A percentile compares a stretch with the other conserved stretches of the same genome.
These are phyloP conservation scores for Wickerhamiella shivajii DNA, from an alignment of 805 yeast species.

Conservation along the genomic window DNA sequence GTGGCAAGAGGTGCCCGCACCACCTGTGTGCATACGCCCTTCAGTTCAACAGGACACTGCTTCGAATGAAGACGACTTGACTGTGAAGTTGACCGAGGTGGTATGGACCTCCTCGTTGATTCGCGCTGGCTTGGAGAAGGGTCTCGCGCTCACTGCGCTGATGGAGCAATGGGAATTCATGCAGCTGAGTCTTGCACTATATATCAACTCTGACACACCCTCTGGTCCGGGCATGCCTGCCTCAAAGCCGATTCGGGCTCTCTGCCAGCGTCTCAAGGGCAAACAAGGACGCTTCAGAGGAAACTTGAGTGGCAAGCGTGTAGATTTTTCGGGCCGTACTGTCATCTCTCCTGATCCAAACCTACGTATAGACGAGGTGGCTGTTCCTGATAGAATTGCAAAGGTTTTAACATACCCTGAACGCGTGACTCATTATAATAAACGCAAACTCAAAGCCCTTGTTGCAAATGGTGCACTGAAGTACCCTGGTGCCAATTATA, in stretches of 20 bases:
- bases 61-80: constrained; percentile 91
- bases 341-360: constrained; percentile 99
- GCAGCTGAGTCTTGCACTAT: constrained; percentile 92
- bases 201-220: constrained; percentile 91
- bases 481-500: constrained; percentile 95
- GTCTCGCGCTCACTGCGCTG: constrained; percentile 78
- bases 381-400: constrained; percentile 95
- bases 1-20: constrained; percentile 96
- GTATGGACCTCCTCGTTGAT: constrained; percentile 95
- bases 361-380: constrained; percentile 87
- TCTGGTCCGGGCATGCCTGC: constrained; percentile 31
- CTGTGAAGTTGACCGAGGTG: constrained; percentile 89
- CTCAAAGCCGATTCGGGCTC: constrained; percentile 76
- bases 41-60: constrained; percentile 90
- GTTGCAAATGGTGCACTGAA: constrained; percentile 71
- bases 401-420: constrained; percentile 94
- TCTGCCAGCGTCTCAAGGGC: constrained; percentile 95
- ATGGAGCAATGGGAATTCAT: constrained; percentile 99
- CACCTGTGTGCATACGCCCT: constrained; percentile 97
- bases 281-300: constrained; percentile 99
- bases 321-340: constrained; percentile 94
- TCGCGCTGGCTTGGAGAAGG: constrained; percentile 88
- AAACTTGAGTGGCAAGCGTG: constrained; percentile 94
- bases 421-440: constrained; percentile 77
- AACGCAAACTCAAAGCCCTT: constrained; percentile 56